Percentiles rank a stretch among this genome's conserved stretches.
These are phyloP conservation scores for Psilocybe cyanescens DNA, from an alignment of 768 basidiomycete species.

Conservation along the genomic window DNA sequence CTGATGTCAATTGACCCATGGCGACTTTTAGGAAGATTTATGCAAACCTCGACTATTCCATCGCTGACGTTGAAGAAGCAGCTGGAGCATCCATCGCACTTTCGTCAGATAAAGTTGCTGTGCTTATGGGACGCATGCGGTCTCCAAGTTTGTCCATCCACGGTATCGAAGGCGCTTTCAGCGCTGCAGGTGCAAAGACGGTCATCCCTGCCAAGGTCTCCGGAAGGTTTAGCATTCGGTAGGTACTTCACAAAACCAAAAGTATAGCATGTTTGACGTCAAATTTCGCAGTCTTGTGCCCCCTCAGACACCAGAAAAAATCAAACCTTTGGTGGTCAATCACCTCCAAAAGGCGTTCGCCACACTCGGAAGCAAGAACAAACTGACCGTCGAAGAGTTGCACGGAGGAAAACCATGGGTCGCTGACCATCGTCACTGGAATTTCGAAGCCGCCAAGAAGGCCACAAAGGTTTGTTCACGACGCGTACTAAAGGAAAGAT, in stretches of 20 bases:
- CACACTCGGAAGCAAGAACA: conserved; percentile 87
- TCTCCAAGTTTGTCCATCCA: conserved; percentile 88
- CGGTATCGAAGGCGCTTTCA: conserved; percentile 96
- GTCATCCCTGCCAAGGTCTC: conserved; percentile 90
- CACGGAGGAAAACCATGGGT: conserved; percentile 94
- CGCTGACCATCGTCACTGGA: conserved; percentile 86
- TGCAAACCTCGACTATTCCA: conserved; percentile 71
- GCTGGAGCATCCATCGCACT: conserved; percentile 79
- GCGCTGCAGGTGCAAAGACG: conserved; percentile 81
- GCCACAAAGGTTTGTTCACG: conserved; percentile 70
- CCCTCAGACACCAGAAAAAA: conserved; percentile 78
- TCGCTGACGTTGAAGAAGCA: conserved; percentile 73
- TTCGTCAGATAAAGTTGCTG: conserved; percentile 72
- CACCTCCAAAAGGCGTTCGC: conserved; percentile 82
- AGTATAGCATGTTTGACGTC: neutral
- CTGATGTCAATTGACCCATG: neutral
- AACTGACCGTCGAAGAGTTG: conserved; percentile 65
- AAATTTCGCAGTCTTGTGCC: conserved; percentile 66
- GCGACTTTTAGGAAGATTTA: conserved; percentile 59
- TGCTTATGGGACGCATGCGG: conserved; percentile 95
- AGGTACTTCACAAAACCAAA: conserved; percentile 22
- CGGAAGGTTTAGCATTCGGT: conserved; percentile 96
- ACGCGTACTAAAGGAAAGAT: neutral
- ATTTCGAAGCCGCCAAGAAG: conserved; percentile 84
- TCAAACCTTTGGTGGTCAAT: conserved; percentile 69